These are phyloP conservation scores for Phytophthora parvispora DNA, from an alignment of 352 stramenopile genomes.

Conservation along the genomic window DNA sequence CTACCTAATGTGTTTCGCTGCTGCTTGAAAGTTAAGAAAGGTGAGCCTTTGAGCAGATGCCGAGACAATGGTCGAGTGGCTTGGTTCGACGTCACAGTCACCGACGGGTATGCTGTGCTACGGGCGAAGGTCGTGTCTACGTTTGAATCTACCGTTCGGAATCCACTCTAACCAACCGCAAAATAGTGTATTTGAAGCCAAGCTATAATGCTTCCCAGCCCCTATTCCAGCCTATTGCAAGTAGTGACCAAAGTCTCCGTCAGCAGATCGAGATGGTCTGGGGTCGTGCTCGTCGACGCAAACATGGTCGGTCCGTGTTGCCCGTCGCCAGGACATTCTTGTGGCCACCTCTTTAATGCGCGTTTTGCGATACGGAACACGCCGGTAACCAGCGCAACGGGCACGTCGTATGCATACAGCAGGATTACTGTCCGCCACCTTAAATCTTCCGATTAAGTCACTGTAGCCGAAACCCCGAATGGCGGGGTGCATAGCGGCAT, in stretches of 20 bases:
- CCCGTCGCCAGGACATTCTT: neutral
- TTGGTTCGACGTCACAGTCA: neutral
- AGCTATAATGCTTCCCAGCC: neutral
- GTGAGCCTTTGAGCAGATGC: neutral
- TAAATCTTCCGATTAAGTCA: neutral
- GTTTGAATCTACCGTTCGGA: neutral
- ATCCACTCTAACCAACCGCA: neutral
- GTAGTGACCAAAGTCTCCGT: neutral
- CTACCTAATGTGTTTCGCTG: neutral
- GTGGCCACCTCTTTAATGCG: neutral
- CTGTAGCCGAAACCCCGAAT: neutral
- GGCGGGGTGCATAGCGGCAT: neutral
- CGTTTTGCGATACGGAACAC: neutral
- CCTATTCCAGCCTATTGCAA: neutral
- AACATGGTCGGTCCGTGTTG: neutral
- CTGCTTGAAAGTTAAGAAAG: neutral
- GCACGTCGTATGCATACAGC: neutral
- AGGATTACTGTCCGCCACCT: neutral
- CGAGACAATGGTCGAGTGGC: neutral
- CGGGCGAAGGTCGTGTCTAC: neutral
- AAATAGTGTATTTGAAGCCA: neutral
- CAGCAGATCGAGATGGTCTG: slow-evolving; percentile 1
- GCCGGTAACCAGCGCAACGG: neutral
- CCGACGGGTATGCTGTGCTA: neutral
- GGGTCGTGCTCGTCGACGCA: neutral